Base-by-base conservation (phyloP, 345 rosid species). In the Eucalyptus grandis region DNA sequence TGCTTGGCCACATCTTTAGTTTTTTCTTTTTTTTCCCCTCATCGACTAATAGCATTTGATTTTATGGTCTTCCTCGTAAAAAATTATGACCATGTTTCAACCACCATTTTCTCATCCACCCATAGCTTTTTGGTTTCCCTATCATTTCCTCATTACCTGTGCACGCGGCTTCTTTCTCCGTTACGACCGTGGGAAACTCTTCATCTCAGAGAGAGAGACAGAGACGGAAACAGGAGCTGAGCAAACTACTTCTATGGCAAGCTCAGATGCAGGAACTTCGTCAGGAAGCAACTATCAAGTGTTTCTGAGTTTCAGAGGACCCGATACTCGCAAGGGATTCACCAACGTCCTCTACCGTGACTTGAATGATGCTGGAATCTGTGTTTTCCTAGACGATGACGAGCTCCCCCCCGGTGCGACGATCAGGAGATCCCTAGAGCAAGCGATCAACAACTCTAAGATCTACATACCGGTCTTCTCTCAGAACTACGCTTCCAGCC, bases 191-290 rank as follows among this genome's bases (percentile, higher is more conserved):
- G 49, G 49, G 4, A 47, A 47, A 47, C 49, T 46, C 11, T 46
- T 9, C 49, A 47, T 47, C 49, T 47, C 49, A 47, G 53, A 54
- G 26, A 19, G 26, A 54, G 58, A 53, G 37, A 34, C 37, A 34
- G 37, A 34, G 37, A 34, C 37, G 37, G 58, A 17, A 5, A 19
- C 11, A 1, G 27, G 10, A 56, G 62, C 12, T 22, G 3, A 56
- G 12, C 62, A 56, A 56, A 56, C 62, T 56, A 9, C 27, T 9
- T 0, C 3, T 4, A 1, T 56, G 13, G 12, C 62, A 2, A 56
- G 62, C 12, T 56, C 13, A 56, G 0, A 56, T 22, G 62, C 6
- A 2, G 62, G 13, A 0, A 8, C 27, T 0, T 22, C 62, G 0
- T 9, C 13, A 1, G 13, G 6, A 56, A 56, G 27, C 3, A 5